phyloP scores from a whole-genome alignment of 2,329 filamentous ascomycete genomes.

The Fusarium metavorans region DNA sequence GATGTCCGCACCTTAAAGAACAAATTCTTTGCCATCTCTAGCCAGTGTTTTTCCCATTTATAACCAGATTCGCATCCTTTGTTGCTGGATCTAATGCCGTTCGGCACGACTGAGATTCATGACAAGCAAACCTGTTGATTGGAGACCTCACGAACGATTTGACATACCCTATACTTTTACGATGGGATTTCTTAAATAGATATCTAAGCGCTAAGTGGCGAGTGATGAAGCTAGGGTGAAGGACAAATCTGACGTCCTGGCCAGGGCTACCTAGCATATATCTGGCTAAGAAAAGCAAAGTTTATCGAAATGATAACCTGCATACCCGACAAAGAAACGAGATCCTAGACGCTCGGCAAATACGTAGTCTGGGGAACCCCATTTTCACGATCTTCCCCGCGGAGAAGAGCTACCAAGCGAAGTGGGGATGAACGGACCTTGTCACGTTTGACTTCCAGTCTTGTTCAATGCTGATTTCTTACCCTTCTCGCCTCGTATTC shows the following conservation, averaged over 20 bases:
- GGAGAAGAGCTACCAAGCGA: background rate
- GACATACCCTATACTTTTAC: background rate
- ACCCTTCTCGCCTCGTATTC: background rate
- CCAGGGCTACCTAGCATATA: background rate
- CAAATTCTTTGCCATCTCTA: background rate
- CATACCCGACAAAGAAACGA: background rate
- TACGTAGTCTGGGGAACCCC: background rate
- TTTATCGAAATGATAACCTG: background rate
- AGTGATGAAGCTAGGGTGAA: background rate
- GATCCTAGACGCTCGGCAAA: background rate
- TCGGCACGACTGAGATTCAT: background rate
- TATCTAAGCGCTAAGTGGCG: background rate
- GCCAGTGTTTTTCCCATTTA: background rate
- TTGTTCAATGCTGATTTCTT: background rate
- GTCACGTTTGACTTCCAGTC: background rate
- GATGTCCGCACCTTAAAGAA: background rate
- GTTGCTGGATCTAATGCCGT: background rate
- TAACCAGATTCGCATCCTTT: background rate
- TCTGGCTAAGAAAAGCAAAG: background rate
- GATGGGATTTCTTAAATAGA: background rate
- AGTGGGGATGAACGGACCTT: background rate
- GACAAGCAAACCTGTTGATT: background rate
- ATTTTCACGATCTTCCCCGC: conserved; percentile 1
- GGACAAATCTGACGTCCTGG: no score
- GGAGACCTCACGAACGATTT: background rate